Base-by-base conservation (phyloP, 768 basidiomycete species). In the Sarcodon sp. region DNA sequence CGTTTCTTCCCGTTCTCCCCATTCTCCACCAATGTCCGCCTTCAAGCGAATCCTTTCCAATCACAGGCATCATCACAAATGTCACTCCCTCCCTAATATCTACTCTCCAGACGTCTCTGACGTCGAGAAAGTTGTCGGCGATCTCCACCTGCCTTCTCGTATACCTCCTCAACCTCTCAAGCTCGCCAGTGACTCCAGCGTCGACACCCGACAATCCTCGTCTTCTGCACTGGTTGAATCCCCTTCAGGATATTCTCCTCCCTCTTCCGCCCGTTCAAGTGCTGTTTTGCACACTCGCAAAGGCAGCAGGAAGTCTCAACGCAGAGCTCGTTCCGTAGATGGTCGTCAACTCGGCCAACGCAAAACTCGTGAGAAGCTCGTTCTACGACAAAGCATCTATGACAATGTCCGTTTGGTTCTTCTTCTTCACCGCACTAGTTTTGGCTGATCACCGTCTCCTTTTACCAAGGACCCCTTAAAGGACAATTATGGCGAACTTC, bases 401-500 rank as follows among this genome's bases (percentile, higher is more conserved):
- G 39, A 41, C 39, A 7, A 41, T 7, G 39, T 13, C 15, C 15
- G 39, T 41, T 27, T 41, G 7, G 6, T 8, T 13, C 13, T 41
- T 16, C 39, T 41, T 27, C 7, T 15, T 15, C 15, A 7, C n/a
- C 13, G 39, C 39, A 7, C 11, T 8, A 16, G n/a, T n/a, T n/a
- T n/a, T n/a, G n/a, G n/a, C 27, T 41, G 8, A 15, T 41, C 13
- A 13, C 7, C 13, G n/a, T 41, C 7, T 1, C 13, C 39, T 6
- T 15, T 32, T 18, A 12, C 41, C 7, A 13, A 61, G 60, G 60
- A 61, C 35, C 60, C 60, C 0, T 35, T 58, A 1, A 47, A 50
- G 12, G 54, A 56, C 6, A 52, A 57, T 64, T 99, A 98, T 63
- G 96, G 96, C 35, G 70, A 76, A 51, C 72, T 93, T 7, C 90